phyloP scores from a whole-genome alignment of 2,329 filamentous ascomycete species.

The Neonectria punicea region DNA sequence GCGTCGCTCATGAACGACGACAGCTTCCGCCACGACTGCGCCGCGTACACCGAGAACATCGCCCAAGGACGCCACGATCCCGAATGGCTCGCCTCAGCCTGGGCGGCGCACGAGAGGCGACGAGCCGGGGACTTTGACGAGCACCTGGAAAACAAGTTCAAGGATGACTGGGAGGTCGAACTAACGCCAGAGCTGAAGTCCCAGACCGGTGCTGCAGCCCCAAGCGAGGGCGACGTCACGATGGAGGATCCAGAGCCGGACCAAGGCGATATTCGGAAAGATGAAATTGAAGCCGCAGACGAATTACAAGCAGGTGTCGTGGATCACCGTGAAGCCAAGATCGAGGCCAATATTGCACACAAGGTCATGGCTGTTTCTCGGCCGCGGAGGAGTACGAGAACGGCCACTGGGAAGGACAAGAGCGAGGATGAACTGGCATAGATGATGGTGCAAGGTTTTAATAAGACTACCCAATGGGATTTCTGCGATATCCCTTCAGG shows the following conservation, averaged over 20 bases:
- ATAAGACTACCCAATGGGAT: not conserved
- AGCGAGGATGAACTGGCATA: conserved; percentile 23
- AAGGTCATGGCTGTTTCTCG: conserved; percentile 7
- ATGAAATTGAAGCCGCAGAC: not conserved
- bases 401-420: not conserved
- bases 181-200: conserved; percentile 50
- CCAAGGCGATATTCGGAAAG: not conserved
- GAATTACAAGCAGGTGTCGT: conserved; percentile 4
- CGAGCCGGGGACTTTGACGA: conserved; percentile 61
- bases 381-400: conserved; percentile 3
- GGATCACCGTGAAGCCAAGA: not conserved
- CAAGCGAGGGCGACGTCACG: conserved; percentile 19
- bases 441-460: not conserved
- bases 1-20: conserved; percentile 57
- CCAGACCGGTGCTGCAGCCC: conserved; percentile 1
- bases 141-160: conserved; percentile 56
- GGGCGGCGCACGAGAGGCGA: conserved; percentile 61
- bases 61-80: conserved; percentile 60
- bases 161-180: conserved; percentile 58
- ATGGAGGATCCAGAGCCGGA: conserved; percentile 26
- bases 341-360: not conserved
- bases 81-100: conserved; percentile 64
- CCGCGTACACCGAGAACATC: conserved; percentile 59
- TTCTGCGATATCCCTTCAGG: no score
- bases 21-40: conserved; percentile 59